These are phyloP conservation scores for Chaetomiaceae sp. DNA, from an alignment of 2,329 filamentous ascomycete genomes.

Conservation along the genomic window DNA sequence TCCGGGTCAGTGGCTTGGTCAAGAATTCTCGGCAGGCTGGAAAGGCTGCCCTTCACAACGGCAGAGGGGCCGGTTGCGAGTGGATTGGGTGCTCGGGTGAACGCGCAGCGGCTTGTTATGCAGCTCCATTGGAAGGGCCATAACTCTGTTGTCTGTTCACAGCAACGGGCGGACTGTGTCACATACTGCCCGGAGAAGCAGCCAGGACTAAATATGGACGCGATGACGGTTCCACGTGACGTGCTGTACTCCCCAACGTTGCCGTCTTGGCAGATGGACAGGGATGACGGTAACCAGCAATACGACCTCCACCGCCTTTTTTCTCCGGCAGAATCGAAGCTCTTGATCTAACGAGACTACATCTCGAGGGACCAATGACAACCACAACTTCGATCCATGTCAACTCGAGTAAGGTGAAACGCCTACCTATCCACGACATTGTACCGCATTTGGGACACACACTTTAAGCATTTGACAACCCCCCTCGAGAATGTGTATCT, in stretches of 20 bases:
- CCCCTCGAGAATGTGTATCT: background rate
- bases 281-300: background rate
- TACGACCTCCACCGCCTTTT: background rate
- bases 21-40: background rate
- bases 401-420: too few relatives aligned
- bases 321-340: conserved; percentile 7
- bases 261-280: background rate
- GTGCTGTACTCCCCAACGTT: background rate
- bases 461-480: too few relatives aligned
- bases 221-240: background rate
- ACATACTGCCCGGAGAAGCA: background rate
- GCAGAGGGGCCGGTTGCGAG: background rate
- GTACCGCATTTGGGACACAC: too few relatives aligned
- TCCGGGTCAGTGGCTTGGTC: background rate
- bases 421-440: too few relatives aligned
- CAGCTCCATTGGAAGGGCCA: background rate
- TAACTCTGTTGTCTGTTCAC: background rate
- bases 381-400: background rate
- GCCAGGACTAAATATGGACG: too few relatives aligned
- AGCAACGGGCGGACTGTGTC: background rate
- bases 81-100: background rate
- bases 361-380: background rate
- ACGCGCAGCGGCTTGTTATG: background rate
- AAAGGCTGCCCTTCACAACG: background rate
- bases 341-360: background rate